Evolutionary conservation across 495 filamentous ascomycete species (phyloP).

Genomic region (Neurospora hispaniola): DNA sequence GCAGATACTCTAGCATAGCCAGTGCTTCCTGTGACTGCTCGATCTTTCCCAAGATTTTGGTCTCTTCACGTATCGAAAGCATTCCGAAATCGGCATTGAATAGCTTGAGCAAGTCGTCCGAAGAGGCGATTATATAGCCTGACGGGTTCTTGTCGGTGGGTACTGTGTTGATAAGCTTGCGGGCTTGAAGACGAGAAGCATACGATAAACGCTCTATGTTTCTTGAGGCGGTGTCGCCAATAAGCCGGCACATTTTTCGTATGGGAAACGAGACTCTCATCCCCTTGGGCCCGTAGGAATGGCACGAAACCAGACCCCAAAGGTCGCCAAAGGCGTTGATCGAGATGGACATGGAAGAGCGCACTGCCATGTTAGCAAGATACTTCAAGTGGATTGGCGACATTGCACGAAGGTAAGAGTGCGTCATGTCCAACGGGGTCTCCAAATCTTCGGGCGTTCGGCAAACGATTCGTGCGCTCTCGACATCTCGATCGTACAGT

Average conservation of each 20-base stretch:
- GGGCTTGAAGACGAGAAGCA: slow-evolving; percentile 68
- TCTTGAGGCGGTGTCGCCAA: slow-evolving; percentile 77
- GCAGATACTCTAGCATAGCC: slow-evolving; percentile 77
- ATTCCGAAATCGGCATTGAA: slow-evolving; percentile 87
- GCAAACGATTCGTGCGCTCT: slow-evolving; percentile 75
- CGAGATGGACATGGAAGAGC: slow-evolving; percentile 90
- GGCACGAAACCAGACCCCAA: slow-evolving; percentile 86
- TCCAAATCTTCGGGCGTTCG: slow-evolving; percentile 66
- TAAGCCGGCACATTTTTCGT: slow-evolving; percentile 85
- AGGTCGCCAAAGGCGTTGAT: slow-evolving; percentile 76
- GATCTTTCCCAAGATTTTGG: slow-evolving; percentile 70
- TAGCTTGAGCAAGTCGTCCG: slow-evolving; percentile 73
- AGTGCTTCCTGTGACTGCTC: slow-evolving; percentile 74
- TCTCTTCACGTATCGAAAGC: slow-evolving; percentile 76
- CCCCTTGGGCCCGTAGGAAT: slow-evolving; percentile 64
- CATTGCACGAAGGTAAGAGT: slow-evolving; percentile 80
- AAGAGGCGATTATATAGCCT: slow-evolving; percentile 86
- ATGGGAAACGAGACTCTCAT: slow-evolving; percentile 91
- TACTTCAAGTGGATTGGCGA: slow-evolving; percentile 88
- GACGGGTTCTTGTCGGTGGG: slow-evolving; percentile 77
- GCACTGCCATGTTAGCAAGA: slow-evolving; percentile 78
- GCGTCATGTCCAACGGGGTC: slow-evolving; percentile 71
- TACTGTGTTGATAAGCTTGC: slow-evolving; percentile 69
- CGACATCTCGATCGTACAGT: slow-evolving; percentile 65
- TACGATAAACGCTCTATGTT: slow-evolving; percentile 89